Percentiles rank a stretch among this genome's conserved stretches.
phyloP scores from a whole-genome alignment of 2,329 filamentous ascomycete genomes.

The Cytospora piceae region DNA sequence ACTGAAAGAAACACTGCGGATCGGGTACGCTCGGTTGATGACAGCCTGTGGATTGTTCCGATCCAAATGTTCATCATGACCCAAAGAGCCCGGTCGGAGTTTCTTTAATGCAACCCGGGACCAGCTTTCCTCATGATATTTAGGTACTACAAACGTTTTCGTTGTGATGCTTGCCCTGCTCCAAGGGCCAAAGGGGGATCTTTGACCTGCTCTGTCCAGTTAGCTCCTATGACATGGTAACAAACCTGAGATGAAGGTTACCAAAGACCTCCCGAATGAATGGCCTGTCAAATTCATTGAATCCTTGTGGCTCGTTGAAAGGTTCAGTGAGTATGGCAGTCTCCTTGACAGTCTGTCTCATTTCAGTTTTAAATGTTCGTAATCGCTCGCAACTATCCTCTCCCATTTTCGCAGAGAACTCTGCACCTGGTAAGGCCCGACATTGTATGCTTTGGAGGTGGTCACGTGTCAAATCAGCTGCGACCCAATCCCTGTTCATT shows the following conservation, averaged over 20 bases:
- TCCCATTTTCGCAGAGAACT: not conserved
- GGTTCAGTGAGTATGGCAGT: not conserved
- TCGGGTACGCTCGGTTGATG: not conserved
- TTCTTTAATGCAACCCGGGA: not conserved
- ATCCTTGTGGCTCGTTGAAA: slow-evolving; percentile 18
- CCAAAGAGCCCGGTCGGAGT: not conserved
- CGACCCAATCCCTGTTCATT: not conserved
- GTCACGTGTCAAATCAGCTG: slow-evolving; percentile 13
- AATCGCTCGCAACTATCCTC: slow-evolving; percentile 12
- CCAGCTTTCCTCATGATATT: not conserved
- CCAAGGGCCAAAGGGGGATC: not conserved
- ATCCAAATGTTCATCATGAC: not conserved
- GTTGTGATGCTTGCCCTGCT: not conserved
- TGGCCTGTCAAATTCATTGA: not conserved
- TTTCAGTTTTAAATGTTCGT: slow-evolving; percentile 15
- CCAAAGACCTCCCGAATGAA: not conserved
- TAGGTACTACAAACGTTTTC: too few relatives aligned
- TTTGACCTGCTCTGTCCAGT: not conserved
- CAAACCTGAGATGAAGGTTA: slow-evolving; percentile 27
- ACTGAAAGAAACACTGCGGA: not conserved
- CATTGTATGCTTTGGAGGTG: not conserved
- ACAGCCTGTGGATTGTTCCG: not conserved
- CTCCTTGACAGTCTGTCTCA: not conserved
- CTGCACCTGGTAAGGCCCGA: not conserved
- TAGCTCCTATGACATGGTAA: not conserved